These are phyloP conservation scores for Plasmodium billcollinsi DNA, from an alignment of 169 alveolate species.

Conservation along the genomic window DNA sequence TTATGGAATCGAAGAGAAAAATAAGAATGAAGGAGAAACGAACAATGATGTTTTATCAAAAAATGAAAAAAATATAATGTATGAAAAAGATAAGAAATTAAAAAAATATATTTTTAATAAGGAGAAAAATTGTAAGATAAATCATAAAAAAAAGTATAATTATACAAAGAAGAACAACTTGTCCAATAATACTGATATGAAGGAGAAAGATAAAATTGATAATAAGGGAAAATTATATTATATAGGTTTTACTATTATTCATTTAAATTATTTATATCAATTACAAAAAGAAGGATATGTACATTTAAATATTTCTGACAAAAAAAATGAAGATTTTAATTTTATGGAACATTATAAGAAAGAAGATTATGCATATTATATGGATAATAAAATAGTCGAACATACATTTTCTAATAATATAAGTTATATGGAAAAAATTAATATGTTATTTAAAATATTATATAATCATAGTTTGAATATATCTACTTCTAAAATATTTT, in stretches of 20 bases:
- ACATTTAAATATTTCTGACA: slow-evolving; percentile 51
- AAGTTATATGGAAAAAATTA: slow-evolving; percentile 45
- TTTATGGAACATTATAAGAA: slow-evolving; percentile 14
- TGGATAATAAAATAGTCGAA: slow-evolving; percentile 8
- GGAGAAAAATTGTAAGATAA: not conserved
- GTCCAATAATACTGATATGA: not conserved
- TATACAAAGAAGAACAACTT: too few species aligned
- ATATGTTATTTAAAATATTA: slow-evolving; percentile 29
- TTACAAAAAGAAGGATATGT: slow-evolving; percentile 40
- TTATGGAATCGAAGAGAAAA: slow-evolving; percentile 44
- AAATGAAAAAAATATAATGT: not conserved
- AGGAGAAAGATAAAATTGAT: not conserved
- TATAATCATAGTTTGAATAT: slow-evolving; percentile 50
- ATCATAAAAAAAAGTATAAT: not conserved
- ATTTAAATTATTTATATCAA: slow-evolving; percentile 36
- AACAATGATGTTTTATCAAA: not conserved
- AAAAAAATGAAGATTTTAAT: slow-evolving; percentile 38
- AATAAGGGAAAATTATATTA: slow-evolving; percentile 35
- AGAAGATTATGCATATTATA: slow-evolving; percentile 25
- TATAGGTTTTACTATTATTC: slow-evolving; percentile 57
- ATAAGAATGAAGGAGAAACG: not conserved
- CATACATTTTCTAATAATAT: slow-evolving; percentile 15
- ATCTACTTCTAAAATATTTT: slow-evolving; percentile 20
- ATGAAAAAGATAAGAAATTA: not conserved
- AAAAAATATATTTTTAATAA: not conserved